Evolutionary conservation across 208 protist species (phyloP).

Genomic region (Wallacemonas rigidus): DNA sequence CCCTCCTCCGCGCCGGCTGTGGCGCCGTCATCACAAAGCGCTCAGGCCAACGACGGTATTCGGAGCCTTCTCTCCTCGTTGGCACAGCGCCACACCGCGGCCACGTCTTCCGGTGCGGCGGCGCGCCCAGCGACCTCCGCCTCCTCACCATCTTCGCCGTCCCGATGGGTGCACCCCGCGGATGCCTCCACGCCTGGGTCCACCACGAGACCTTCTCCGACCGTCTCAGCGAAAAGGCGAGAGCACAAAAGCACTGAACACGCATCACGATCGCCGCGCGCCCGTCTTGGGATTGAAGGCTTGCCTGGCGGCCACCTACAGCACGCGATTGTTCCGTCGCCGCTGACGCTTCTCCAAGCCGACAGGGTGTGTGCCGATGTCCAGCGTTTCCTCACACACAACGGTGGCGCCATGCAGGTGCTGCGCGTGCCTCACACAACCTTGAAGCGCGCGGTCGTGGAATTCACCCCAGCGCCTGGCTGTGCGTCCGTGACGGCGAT

Average conservation of each 20-base stretch:
- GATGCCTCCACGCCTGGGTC: too few species aligned
- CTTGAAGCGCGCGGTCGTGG: constrained; percentile 51
- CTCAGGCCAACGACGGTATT: too few species aligned
- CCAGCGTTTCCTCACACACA: background rate
- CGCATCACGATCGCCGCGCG: background rate
- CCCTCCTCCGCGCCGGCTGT: too few species aligned
- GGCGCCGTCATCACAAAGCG: too few species aligned
- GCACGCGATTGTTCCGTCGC: constrained; percentile 22
- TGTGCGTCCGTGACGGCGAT: constrained; percentile 38
- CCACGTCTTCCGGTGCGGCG: background rate
- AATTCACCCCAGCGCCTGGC: constrained; percentile 27
- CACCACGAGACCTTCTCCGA: too few species aligned
- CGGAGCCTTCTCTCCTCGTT: too few species aligned
- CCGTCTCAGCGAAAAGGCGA: too few species aligned
- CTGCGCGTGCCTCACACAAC: constrained; percentile 38
- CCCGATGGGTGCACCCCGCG: too few species aligned
- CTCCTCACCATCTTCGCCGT: too few species aligned
- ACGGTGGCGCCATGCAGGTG: constrained; percentile 19
- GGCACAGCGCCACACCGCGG: too few species aligned
- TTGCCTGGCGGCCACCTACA: constrained; percentile 24
- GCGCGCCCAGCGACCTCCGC: background rate
- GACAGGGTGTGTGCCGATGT: constrained; percentile 10
- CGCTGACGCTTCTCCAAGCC: constrained; percentile 25
- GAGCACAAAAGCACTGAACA: too few species aligned
- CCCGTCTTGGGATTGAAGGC: background rate